phyloP scores from a whole-genome alignment of 306 rosid species.

The Prunus kanzakura region DNA sequence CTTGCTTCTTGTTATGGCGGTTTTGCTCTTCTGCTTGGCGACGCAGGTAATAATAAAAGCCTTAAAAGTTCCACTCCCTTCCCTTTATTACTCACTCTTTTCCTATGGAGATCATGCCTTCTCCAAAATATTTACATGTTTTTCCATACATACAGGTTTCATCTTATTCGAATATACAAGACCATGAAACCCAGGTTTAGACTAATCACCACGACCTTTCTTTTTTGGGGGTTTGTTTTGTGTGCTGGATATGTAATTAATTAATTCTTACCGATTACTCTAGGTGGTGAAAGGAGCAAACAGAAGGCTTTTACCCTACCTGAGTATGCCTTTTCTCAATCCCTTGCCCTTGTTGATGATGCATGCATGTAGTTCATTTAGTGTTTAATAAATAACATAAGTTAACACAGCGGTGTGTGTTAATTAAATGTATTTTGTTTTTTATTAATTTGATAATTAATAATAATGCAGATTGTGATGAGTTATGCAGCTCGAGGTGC shows the following conservation, averaged over 20 bases:
- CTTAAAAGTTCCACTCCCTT: not conserved
- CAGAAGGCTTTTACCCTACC: constrained; percentile 26
- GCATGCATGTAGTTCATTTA: not conserved
- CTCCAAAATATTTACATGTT: no score
- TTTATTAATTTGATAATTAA: not conserved
- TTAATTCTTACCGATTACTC: not conserved
- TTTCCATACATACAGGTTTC: constrained; percentile 14
- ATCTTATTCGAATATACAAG: constrained; percentile 16
- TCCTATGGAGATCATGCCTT: no score
- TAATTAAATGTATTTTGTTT: no score
- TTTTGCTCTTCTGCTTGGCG: constrained; percentile 18
- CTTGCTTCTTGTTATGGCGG: constrained; percentile 11
- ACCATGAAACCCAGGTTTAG: constrained; percentile 20
- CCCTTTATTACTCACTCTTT: no score
- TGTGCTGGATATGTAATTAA: no score
- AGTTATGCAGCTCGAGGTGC: constrained; percentile 27
- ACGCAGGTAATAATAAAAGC: constrained; percentile 1
- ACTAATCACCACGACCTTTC: not conserved
- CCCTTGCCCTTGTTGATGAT: not conserved
- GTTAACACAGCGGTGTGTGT: no score
- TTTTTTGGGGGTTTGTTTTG: no score
- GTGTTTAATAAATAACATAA: no score
- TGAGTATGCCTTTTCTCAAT: constrained; percentile 6
- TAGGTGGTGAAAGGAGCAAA: constrained; percentile 29
- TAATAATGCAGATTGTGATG: constrained; percentile 23